Evolutionary conservation across 768 basidiomycete genomes (phyloP).

Genomic region (Agaricus blazei): DNA sequence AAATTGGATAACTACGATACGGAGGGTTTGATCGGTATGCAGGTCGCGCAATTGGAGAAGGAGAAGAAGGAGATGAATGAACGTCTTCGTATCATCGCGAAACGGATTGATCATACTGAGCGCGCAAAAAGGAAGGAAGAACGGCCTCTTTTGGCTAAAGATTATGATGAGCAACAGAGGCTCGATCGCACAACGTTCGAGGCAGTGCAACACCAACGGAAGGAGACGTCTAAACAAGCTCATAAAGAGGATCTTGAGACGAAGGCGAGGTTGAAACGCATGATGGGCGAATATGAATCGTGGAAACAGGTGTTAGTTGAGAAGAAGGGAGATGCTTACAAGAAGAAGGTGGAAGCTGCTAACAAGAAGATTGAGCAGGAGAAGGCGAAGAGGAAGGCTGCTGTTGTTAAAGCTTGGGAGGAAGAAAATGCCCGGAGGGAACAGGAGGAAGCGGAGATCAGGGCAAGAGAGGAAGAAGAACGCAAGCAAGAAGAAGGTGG

Average conservation of each 20-base stretch:
- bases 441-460: slow-evolving; percentile 49
- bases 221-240: slow-evolving; percentile 47
- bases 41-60: slow-evolving; percentile 94
- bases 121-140: slow-evolving; percentile 95
- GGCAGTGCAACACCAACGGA: slow-evolving; percentile 47
- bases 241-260: slow-evolving; percentile 67
- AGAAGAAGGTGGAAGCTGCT: slow-evolving; percentile 52
- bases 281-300: slow-evolving; percentile 63
- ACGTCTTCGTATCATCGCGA: slow-evolving; percentile 74
- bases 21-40: slow-evolving; percentile 79
- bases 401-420: slow-evolving; percentile 52
- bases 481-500: slow-evolving; percentile 47
- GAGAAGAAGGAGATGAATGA: slow-evolving; percentile 88
- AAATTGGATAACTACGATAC: slow-evolving; percentile 83
- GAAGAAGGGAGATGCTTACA: slow-evolving; percentile 62
- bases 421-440: slow-evolving; percentile 44
- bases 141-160: slow-evolving; percentile 74
- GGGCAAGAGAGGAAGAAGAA: slow-evolving; percentile 51
- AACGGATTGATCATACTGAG: slow-evolving; percentile 93
- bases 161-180: slow-evolving; percentile 83
- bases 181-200: slow-evolving; percentile 71
- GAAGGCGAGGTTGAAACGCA: slow-evolving; percentile 70
- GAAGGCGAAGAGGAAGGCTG: slow-evolving; percentile 65
- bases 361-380: slow-evolving; percentile 74
- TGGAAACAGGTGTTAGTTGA: slow-evolving; percentile 50